Evolutionary conservation across 2,329 filamentous ascomycete species (phyloP), one percentile per base, ranked within the genome.

Genomic region (Arthrobotrys musiformis): DNA sequence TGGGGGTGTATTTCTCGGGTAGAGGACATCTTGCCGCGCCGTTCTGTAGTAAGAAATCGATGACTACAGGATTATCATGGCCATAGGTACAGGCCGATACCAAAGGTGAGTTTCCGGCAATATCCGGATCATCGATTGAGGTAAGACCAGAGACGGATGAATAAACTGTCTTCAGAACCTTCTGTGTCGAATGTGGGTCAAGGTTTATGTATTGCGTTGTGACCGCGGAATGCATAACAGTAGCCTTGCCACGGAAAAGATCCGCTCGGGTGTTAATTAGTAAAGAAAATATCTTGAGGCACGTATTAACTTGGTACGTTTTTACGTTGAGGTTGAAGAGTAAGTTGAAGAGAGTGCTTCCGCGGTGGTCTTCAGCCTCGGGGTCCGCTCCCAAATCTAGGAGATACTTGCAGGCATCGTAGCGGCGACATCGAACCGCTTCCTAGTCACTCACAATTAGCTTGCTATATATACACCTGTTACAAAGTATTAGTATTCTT

Each of bases 291-390:
- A 76, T 70, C n/a, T 52, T 76, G 11, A 76, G 64, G 50, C 72
- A 76, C 1, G 64, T 76, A 4, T 64, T 70, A 50, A 76, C 50
- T 44, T 76, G 72, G 37, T 76, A 76, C 1, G 35, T 33, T 40
- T 76, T 76, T 15, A 76, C 19, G 33, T 76, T 76, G 19, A 70
- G 60, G 22, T 76, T 76, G 48, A 76, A 76, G 7, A 76, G 48
- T 9, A 76, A 44, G 15, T 76, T 76, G 64, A 76, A 76, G 4
- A 76, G 60, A 11, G 72, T 76, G 22, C 72, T 76, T n/a, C 72
- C 72, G 6, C 60, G 64, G 15, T 70, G 48, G 17, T 76, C 72
- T 46, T 76, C 72, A 9, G 64, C 69, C 60, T 76, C 72, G 6
- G 72, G 72, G 15, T 76, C 72, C 11, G 72, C 72, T 6, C 72